A percentile compares a stretch with the other conserved stretches of the same genome.
Conservation (phyloP, 352 stramenopile species). For the Aphanomyces astaci region DNA sequence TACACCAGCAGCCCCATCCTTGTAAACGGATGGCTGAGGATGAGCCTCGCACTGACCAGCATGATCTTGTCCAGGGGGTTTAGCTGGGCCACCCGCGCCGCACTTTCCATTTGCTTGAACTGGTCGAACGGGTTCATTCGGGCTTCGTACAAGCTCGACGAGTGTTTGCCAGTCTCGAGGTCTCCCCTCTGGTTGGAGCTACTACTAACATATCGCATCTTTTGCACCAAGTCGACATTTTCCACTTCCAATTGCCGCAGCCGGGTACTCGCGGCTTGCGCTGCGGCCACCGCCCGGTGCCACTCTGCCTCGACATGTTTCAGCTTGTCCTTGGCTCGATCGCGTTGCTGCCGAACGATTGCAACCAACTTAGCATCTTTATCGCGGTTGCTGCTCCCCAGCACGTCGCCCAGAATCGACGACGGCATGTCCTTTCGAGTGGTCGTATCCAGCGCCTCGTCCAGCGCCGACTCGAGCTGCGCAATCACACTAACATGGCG, state of each 20-base stretch:
- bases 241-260: conserved; percentile 77
- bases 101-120: conserved; percentile 85
- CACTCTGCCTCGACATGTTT: conserved; percentile 32
- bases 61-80: conserved; percentile 88
- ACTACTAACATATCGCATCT: conserved; percentile 82
- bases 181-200: conserved; percentile 41
- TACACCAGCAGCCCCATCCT: conserved; percentile 78
- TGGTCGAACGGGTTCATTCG: conserved; percentile 89
- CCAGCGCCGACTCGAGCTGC: conserved; percentile 22
- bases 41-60: conserved; percentile 75
- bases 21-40: conserved; percentile 73
- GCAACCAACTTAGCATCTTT: conserved; percentile 74
- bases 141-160: conserved; percentile 70
- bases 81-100: conserved; percentile 85
- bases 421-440: conserved; percentile 25
- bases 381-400: not conserved
- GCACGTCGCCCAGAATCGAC: conserved; percentile 7
- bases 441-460: conserved; percentile 35
- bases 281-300: conserved; percentile 26
- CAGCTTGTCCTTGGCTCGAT: conserved; percentile 74
- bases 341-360: conserved; percentile 71
- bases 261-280: conserved; percentile 61
- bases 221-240: conserved; percentile 89
- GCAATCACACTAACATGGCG: conserved; percentile 26
- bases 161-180: conserved; percentile 7